Percentiles rank a stretch among this genome's conserved stretches.
phyloP scores from a whole-genome alignment of 345 rosid genomes.

The Brassica napus region Da-Ae NC_063451.1:44706501-44707000 shows the following conservation, averaged over 20 bases:
- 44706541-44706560: conserved; percentile 30
- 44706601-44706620: conserved; percentile 42
- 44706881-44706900: conserved; percentile 36
- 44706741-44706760: conserved; percentile 26
- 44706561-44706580: conserved; percentile 40
- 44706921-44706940: conserved; percentile 38
- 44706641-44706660: conserved; percentile 38
- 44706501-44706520: conserved; percentile 39
- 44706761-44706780: conserved; percentile 36
- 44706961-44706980: conserved; percentile 39
- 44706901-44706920: conserved; percentile 38
- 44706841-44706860: conserved; percentile 37
- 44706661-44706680: conserved; percentile 39
- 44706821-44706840: conserved; percentile 35
- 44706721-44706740: conserved; percentile 26
- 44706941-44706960: conserved; percentile 36
- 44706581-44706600: conserved; percentile 38
- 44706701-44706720: conserved; percentile 42
- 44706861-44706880: conserved; percentile 28
- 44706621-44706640: conserved; percentile 40
- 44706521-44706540: conserved; percentile 41
- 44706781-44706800: conserved; percentile 29
- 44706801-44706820: conserved; percentile 40
- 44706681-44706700: conserved; percentile 41
- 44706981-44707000: conserved; percentile 41